phyloP scores from a whole-genome alignment of 1,139 yeast species.

The Kodamaea ohmeri region DNA sequence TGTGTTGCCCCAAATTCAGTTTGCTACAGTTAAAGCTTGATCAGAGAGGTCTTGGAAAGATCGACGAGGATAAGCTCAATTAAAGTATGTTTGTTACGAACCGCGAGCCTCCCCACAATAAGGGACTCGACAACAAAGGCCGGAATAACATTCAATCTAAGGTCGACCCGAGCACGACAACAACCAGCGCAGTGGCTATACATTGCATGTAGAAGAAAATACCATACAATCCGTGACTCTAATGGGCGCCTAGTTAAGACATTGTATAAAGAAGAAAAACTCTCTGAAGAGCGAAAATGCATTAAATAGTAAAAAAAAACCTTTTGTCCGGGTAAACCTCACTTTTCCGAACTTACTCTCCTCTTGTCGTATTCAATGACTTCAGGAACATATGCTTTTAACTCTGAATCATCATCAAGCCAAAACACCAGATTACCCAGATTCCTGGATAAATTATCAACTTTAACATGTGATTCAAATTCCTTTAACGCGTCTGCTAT shows the following conservation, averaged over 20 bases:
- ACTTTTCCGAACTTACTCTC: slow-evolving; percentile 5
- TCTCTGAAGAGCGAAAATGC: slow-evolving; percentile 24
- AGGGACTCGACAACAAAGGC: slow-evolving; percentile 59
- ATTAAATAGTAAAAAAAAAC: slow-evolving; percentile 10
- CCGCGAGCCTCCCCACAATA: slow-evolving; percentile 57
- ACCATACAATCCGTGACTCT: slow-evolving; percentile 78
- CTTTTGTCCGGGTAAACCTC: slow-evolving; percentile 26
- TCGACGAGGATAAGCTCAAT: slow-evolving; percentile 38
- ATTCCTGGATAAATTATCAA: slow-evolving; percentile 53
- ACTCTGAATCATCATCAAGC: slow-evolving; percentile 53
- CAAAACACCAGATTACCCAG: slow-evolving; percentile 56
- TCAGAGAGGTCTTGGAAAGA: slow-evolving; percentile 50
- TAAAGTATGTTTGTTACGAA: slow-evolving; percentile 58
- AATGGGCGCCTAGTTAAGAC: slow-evolving; percentile 71
- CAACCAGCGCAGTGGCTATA: slow-evolving; percentile 41
- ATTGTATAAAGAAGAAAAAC: slow-evolving; percentile 12
- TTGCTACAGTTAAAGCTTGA: slow-evolving; percentile 55
- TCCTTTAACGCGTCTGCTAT: slow-evolving; percentile 52
- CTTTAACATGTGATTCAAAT: slow-evolving; percentile 54
- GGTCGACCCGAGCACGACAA: slow-evolving; percentile 93
- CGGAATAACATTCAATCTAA: slow-evolving; percentile 65
- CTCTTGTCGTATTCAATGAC: slow-evolving; percentile 55
- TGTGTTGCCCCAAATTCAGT: slow-evolving; percentile 64
- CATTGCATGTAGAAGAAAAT: slow-evolving; percentile 48
- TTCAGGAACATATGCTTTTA: slow-evolving; percentile 54